A percentile compares a stretch with the other conserved stretches of the same genome.
phyloP scores from a whole-genome alignment of 1,284 basidiomycete genomes.

The Inonotus hispidus region DNA sequence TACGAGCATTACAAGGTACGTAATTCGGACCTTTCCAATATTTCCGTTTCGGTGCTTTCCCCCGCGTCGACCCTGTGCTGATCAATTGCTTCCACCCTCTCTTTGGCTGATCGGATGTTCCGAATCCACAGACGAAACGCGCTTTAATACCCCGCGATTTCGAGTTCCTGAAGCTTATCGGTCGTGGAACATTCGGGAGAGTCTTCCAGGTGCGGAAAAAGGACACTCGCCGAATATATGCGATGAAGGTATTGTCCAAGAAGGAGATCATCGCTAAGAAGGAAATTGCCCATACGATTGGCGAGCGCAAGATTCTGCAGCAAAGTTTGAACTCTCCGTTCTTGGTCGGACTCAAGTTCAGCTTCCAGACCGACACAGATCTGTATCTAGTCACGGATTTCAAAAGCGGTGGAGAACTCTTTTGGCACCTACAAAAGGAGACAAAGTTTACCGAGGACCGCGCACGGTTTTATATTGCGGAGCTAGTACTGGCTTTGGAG shows the following conservation, averaged over 20 bases:
- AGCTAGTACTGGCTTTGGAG: conserved; percentile 89
- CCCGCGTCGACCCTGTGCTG: conserved; percentile 2
- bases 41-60: conserved; percentile 3
- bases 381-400: conserved; percentile 98
- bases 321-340: conserved; percentile 93
- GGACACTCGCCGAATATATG: conserved; percentile 98
- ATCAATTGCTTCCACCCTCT: not conserved
- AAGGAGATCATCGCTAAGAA: conserved; percentile 99
- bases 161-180: conserved; percentile 98
- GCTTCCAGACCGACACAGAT: conserved; percentile 95
- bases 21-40: conserved; percentile 19
- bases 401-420: conserved; percentile 97
- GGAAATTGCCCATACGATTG: conserved; percentile 98
- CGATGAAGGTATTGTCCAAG: conserved; percentile 99
- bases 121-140: conserved; percentile 60
- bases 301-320: conserved; percentile 98
- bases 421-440: conserved; percentile 96
- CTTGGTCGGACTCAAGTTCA: conserved; percentile 97
- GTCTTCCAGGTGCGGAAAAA: conserved; percentile 98
- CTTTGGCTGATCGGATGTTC: not conserved
- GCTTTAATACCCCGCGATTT: conserved; percentile 89
- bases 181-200: conserved; percentile 97
- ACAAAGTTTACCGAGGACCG: conserved; percentile 90
- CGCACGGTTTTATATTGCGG: conserved; percentile 93
- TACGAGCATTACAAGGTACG: conserved; percentile 87